Percentiles rank a stretch among this genome's conserved stretches.
phyloP scores from a whole-genome alignment of 2,329 filamentous ascomycete species.

The Pestalotiopsis sp. region DNA sequence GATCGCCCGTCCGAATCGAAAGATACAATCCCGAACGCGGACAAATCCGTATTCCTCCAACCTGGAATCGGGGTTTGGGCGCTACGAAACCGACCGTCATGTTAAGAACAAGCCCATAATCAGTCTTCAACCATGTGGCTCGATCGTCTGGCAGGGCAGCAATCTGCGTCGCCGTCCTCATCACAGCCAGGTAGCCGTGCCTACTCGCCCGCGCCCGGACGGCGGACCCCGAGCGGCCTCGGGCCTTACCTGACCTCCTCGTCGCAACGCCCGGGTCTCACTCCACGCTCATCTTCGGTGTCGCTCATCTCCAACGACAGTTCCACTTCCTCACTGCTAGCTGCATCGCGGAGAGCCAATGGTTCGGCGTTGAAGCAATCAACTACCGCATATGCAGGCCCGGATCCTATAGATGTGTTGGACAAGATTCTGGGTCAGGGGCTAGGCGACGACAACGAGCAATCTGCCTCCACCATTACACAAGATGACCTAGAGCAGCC shows the following conservation, averaged over 20 bases:
- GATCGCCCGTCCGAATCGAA: neutral
- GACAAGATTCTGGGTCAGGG: conserved; percentile 43
- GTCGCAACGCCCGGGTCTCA: conserved; percentile 64
- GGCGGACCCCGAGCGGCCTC: conserved; percentile 67
- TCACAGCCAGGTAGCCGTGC: conserved; percentile 63
- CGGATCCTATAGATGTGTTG: conserved; percentile 74
- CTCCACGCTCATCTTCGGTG: conserved; percentile 69
- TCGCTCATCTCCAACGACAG: conserved; percentile 81
- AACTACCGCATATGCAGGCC: conserved; percentile 50
- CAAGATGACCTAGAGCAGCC: conserved; percentile 62
- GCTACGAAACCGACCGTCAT: conserved; percentile 3
- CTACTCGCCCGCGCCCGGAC: conserved; percentile 68
- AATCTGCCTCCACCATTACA: conserved; percentile 29
- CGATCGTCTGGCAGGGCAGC: conserved; percentile 78
- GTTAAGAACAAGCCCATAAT: neutral
- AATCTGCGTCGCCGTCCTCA: conserved; percentile 55
- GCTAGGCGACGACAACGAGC: conserved; percentile 1
- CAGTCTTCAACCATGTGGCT: conserved; percentile 72
- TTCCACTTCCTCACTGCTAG: conserved; percentile 69
- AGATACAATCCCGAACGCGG: neutral
- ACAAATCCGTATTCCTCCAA: neutral
- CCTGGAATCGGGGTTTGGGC: neutral
- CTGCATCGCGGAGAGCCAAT: conserved; percentile 65
- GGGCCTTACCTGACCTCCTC: conserved; percentile 66
- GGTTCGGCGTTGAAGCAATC: conserved; percentile 68